A percentile compares a stretch with the other conserved stretches of the same genome.
These are phyloP conservation scores for Rhododendron kiyosumense DNA, from an alignment of 148 eudicot species.

Conservation along the genomic window DNA sequence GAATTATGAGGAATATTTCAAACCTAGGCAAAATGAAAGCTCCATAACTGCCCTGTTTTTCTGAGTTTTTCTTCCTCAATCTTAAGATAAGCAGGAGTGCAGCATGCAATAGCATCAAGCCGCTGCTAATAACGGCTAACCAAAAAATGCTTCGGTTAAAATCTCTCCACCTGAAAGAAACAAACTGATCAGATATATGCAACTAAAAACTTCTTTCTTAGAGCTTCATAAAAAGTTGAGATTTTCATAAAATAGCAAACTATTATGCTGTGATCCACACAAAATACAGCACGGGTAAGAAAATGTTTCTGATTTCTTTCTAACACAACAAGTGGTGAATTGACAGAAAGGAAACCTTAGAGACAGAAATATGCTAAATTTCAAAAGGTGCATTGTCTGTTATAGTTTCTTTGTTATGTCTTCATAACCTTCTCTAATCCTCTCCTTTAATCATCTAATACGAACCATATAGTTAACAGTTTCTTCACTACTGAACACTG, in stretches of 20 bases:
- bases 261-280: background rate
- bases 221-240: background rate
- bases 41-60: conserved; percentile 46
- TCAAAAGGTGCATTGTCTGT: background rate
- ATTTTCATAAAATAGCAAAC: background rate
- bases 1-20: conserved; percentile 68
- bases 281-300: background rate
- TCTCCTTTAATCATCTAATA: background rate
- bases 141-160: conserved; percentile 83
- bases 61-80: conserved; percentile 36
- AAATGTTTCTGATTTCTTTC: background rate
- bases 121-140: conserved; percentile 66
- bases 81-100: conserved; percentile 46
- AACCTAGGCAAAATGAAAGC: conserved; percentile 81
- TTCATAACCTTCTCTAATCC: background rate
- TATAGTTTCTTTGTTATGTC: background rate
- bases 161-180: conserved; percentile 68
- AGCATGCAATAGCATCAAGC: conserved; percentile 56
- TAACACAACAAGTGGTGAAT: background rate
- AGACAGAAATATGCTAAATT: background rate
- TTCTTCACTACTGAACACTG: background rate
- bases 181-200: background rate
- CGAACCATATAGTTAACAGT: background rate
- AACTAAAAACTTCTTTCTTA: background rate
- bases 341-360: background rate